Evolutionary conservation across 106 monocot genomes (phyloP).

Genomic region (Xerophyta viscosa): DNA sequence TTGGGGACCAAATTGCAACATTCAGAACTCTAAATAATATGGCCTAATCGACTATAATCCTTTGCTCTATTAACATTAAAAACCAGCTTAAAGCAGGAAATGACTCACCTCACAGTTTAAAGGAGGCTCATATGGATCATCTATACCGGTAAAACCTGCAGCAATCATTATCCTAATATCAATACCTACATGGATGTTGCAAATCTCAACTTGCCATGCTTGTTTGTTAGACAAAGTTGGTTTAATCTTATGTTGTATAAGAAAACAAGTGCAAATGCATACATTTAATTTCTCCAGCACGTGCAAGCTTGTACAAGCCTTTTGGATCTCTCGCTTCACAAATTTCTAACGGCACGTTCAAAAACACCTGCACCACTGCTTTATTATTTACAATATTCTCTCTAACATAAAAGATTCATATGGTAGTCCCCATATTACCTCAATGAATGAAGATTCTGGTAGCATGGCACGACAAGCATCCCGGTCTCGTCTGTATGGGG

Average conservation of each 20-base stretch:
- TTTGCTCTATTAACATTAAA: too few relatives aligned
- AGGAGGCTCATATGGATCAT: constrained; percentile 94
- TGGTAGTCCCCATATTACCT: constrained; percentile 30
- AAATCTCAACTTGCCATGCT: too few relatives aligned
- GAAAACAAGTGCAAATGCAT: too few relatives aligned
- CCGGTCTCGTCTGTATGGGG: constrained; percentile 81
- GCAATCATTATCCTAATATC: background rate
- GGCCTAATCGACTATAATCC: too few relatives aligned
- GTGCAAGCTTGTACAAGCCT: constrained; percentile 85
- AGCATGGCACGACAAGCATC: constrained; percentile 74
- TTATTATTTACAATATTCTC: background rate
- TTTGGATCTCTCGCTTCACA: constrained; percentile 91
- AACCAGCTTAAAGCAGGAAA: background rate
- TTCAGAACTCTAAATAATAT: background rate
- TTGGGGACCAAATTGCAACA: too few relatives aligned
- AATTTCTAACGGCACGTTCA: constrained; percentile 69
- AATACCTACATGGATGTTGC: too few relatives aligned
- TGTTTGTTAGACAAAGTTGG: too few relatives aligned
- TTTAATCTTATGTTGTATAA: too few relatives aligned
- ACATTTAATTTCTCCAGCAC: constrained; percentile 85
- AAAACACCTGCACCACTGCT: constrained; percentile 46
- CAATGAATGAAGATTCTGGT: constrained; percentile 64
- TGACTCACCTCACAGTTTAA: constrained; percentile 59
- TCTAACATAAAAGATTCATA: background rate
- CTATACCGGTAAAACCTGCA: constrained; percentile 90